phyloP scores from a whole-genome alignment of 129 eudicot genomes.

The sunflower (Helianthus annuus) region DNA sequence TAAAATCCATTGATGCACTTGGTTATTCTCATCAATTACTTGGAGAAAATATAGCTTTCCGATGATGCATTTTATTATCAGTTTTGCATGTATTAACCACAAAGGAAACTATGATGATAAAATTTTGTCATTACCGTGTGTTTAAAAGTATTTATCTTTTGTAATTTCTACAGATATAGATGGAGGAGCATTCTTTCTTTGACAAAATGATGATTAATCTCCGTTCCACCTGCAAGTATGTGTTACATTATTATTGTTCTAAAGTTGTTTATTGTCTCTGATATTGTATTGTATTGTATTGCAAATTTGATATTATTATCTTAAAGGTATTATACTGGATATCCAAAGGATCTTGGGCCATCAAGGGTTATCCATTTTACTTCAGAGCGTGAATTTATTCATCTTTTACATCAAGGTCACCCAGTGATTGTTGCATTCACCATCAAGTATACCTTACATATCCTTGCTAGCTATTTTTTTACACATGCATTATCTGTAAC shows the following conservation, averaged over 20 bases:
- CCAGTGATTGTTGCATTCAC: conserved; percentile 93
- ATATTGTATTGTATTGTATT: background rate
- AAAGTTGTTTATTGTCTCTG: conserved; percentile 5
- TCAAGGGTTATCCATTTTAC: conserved; percentile 84
- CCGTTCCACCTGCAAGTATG: conserved; percentile 88
- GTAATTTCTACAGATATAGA: conserved; percentile 18
- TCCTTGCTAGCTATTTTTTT: background rate
- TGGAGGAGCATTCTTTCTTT: conserved; percentile 70
- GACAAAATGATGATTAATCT: conserved; percentile 62
- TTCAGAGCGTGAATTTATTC: conserved; percentile 94
- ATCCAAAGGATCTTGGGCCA: conserved; percentile 91
- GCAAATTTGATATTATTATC: background rate
- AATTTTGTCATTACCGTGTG: background rate
- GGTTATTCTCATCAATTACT: no score
- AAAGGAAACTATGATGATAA: no score
- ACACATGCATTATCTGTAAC: background rate
- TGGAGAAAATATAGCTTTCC: no score
- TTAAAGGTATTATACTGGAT: conserved; percentile 85
- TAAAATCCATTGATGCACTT: no score
- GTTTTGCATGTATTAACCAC: no score
- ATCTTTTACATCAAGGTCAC: conserved; percentile 84
- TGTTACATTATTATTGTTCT: background rate
- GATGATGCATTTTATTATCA: no score
- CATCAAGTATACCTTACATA: conserved; percentile 47
- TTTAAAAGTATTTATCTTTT: conserved; percentile 4